Base-by-base conservation (phyloP, 2,329 filamentous ascomycete species). In the Botryotinia globosa region DNA sequence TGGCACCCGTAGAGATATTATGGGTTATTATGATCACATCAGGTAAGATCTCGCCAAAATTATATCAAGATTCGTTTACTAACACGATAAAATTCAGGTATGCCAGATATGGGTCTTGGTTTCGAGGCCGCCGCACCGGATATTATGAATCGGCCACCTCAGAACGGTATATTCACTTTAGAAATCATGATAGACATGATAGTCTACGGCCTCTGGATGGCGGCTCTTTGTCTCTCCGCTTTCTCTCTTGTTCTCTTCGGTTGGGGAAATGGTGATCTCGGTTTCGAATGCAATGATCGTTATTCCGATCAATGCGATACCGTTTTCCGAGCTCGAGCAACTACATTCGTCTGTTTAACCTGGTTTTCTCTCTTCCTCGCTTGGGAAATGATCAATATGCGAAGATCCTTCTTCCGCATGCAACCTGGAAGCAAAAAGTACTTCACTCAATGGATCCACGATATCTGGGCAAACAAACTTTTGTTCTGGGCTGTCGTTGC, bases 1-100 rank as follows among this genome's bases (percentile, higher is more conserved):
- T 97, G 62, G 90, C 92, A 0, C 93, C 94, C 0, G 89, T 97
- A 18, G 91, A 97, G 78, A 95, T 97, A 75, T 87, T 97, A 73
- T 97, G 93, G 94, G 93, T 97, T 81, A 97, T 97, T 82, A 95
- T 97, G 92, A 88, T 96, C 72, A 97, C 94, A 0, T 95, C 92
- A 58, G 92, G 91, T 1, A 71, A 32, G 61, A 20, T 70, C 22
- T 37, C 8, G 16, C 42, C 16, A 39, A 61, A 14, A 18, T 48
- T 9, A 8, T 54, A n/a, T 8, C 10, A 34, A n/a, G 22, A 14
- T 8, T 18, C 16, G 16, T 29, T 48, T 44, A 54, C 65, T 72
- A 48, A 69, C 39, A 56, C 20, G 4, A 61, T 37, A 4, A 16
- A 42, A 39, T 22, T 44, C 54, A 72, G 79, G 79, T 73, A 89